Evolutionary conservation across 108 stramenopile species (phyloP), one percentile per base, ranked within the genome.

Genomic region (Epipyxis sp.): DNA sequence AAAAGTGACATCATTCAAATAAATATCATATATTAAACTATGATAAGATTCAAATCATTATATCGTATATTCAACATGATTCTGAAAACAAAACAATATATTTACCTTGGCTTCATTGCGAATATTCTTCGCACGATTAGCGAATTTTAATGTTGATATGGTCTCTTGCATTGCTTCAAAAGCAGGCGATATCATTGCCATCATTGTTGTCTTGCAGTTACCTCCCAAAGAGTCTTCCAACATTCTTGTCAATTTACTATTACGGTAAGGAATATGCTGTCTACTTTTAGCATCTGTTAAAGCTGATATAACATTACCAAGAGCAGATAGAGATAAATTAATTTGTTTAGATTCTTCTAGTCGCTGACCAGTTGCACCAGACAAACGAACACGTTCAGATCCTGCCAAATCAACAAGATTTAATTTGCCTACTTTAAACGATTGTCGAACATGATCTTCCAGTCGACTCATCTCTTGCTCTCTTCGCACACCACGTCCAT

Each of bases 121-220:
- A 71, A 87, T 85, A 59, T 82, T 84, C 79, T 87, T 87, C 35
- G 89, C 89, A 34, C 80, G 69, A 35, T 88, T 85, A 39, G 89
- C 95, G 82, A 94, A 96, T 45, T 84, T 81, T 45, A 92, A 85
- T 34, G 95, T 91, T 29, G 88, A 81, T 44, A 94, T 87, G 10
- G 91, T 91, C 84, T 94, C 93, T 10, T 79, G 71, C 72, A 92
- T 91, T 78, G 88, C 92, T 79, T 90, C 91, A 1, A 85, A 86
- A 35, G 90, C 87, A n/a, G 92, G 91, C 27, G 91, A 91, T 32
- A 90, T 85, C 88, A 89, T 90, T 10, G 88, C 90, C 79, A 89
- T 86, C 90, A 90, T 89, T 32, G 80, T 76, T 68, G 86, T 87
- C 87, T 91, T 82, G 37, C 86, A 90, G 69, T 90, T 90, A 1